Percentiles rank a stretch among this genome's conserved stretches.
Evolutionary conservation across 2,329 filamentous ascomycete genomes (phyloP).

Genomic region (Ophiostoma triangulosporum): DNA sequence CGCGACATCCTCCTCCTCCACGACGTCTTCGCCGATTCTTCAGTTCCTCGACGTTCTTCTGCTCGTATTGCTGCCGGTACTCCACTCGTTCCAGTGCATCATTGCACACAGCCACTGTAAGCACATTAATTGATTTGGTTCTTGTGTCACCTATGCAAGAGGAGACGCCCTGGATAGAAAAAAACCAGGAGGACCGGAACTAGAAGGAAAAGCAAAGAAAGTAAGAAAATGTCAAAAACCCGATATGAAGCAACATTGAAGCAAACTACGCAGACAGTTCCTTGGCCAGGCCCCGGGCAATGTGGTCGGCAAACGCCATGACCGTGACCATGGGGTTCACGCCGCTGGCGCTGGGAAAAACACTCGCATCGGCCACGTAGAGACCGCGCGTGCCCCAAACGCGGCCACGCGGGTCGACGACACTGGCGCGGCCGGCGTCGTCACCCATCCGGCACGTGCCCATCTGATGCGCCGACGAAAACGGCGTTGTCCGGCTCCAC

Average conservation of each 20-base stretch:
- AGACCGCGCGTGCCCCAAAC: constrained; percentile 55
- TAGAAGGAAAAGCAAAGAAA: background rate
- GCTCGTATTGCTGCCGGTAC: too few species aligned
- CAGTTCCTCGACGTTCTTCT: too few species aligned
- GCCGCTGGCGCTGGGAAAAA: constrained; percentile 63
- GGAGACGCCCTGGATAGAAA: too few species aligned
- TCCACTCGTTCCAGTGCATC: too few species aligned
- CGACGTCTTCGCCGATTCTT: too few species aligned
- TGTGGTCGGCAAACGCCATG: constrained; percentile 57
- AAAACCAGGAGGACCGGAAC: too few species aligned
- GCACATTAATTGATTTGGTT: too few species aligned
- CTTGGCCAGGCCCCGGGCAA: constrained; percentile 31
- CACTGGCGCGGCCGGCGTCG: constrained; percentile 31
- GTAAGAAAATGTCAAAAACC: too few species aligned
- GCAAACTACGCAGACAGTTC: background rate
- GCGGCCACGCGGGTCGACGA: constrained; percentile 42
- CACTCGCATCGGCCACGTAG: constrained; percentile 61
- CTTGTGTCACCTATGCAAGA: too few species aligned
- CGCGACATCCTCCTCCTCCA: too few species aligned
- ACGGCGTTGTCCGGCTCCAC: constrained; percentile 37
- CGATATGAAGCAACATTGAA: too few species aligned
- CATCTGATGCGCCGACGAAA: constrained; percentile 69
- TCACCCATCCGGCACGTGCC: constrained; percentile 60
- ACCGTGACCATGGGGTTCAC: constrained; percentile 73
- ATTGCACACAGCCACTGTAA: too few species aligned